phyloP scores from a whole-genome alignment of 139 green algal species.

The Tetradesmus lagerheimii region DNA sequence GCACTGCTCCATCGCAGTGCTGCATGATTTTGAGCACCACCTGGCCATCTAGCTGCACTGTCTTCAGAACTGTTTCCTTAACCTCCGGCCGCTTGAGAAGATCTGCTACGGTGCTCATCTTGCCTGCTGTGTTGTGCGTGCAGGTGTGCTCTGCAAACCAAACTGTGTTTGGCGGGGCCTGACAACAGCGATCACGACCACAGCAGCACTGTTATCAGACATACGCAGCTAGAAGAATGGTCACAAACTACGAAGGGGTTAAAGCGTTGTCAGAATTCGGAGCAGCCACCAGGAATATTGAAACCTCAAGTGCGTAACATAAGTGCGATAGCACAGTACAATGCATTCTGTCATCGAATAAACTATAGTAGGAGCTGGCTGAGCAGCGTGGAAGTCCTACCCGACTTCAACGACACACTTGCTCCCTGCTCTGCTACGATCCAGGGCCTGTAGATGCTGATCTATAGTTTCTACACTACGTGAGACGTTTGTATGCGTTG shows the following conservation, averaged over 20 bases:
- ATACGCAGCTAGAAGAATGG: not conserved
- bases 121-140: not conserved
- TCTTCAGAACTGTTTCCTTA: constrained; percentile 64
- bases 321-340: not conserved
- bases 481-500: not conserved
- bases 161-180: not conserved
- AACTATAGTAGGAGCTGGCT: not conserved
- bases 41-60: constrained; percentile 84
- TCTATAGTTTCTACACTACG: not conserved
- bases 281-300: not conserved
- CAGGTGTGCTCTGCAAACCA: not conserved
- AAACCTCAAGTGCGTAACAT: not conserved
- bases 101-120: constrained; percentile 46
- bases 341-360: not conserved
- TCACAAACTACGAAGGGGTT: not conserved
- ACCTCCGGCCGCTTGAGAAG: constrained; percentile 21
- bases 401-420: not conserved
- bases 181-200: not conserved
- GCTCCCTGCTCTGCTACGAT: not conserved
- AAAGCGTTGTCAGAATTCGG: not conserved
- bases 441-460: not conserved
- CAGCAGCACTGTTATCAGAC: not conserved
- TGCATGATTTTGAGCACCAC: constrained; percentile 96
- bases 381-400: not conserved
- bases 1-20: constrained; percentile 90